A percentile compares a stretch with the other conserved stretches of the same genome.
Evolutionary conservation across 768 basidiomycete genomes (phyloP).

Genomic region (Cyathus striatus): DNA sequence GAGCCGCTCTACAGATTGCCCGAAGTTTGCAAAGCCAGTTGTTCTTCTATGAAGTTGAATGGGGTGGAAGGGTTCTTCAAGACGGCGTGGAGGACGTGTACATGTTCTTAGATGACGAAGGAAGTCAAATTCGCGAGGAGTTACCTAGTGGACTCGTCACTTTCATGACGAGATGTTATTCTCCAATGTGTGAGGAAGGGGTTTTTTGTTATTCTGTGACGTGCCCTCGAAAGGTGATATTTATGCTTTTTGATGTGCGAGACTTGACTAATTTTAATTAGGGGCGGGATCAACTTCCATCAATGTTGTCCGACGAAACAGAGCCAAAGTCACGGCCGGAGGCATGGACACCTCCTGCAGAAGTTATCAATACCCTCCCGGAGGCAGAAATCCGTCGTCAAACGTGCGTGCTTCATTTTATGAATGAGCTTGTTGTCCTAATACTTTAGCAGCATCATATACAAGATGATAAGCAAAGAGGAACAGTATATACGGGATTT

Average conservation of each 20-base stretch:
- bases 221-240: slow-evolving; percentile 65
- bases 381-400: slow-evolving; percentile 82
- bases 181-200: slow-evolving; percentile 76
- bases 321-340: slow-evolving; percentile 43
- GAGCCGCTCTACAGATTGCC: slow-evolving; percentile 81
- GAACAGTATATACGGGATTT: slow-evolving; percentile 88
- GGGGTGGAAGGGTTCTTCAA: slow-evolving; percentile 78
- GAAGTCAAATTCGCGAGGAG: slow-evolving; percentile 61
- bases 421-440: too few species aligned
- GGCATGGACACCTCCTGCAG: slow-evolving; percentile 41
- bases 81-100: slow-evolving; percentile 94
- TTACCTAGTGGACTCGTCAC: slow-evolving; percentile 89
- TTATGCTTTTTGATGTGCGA: not conserved
- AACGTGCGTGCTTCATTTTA: slow-evolving; percentile 31
- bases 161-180: slow-evolving; percentile 84
- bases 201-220: slow-evolving; percentile 76
- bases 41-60: slow-evolving; percentile 97
- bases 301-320: too few species aligned
- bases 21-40: slow-evolving; percentile 86
- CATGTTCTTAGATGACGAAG: slow-evolving; percentile 86
- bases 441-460: slow-evolving; percentile 75
- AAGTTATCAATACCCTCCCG: slow-evolving; percentile 45
- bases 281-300: too few species aligned
- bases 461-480: slow-evolving; percentile 87
- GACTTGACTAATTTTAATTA: too few species aligned